Percentiles rank a stretch among this genome's conserved stretches.
Conservation (phyloP, 139 green algal species). For the Chara braunii region DNA sequence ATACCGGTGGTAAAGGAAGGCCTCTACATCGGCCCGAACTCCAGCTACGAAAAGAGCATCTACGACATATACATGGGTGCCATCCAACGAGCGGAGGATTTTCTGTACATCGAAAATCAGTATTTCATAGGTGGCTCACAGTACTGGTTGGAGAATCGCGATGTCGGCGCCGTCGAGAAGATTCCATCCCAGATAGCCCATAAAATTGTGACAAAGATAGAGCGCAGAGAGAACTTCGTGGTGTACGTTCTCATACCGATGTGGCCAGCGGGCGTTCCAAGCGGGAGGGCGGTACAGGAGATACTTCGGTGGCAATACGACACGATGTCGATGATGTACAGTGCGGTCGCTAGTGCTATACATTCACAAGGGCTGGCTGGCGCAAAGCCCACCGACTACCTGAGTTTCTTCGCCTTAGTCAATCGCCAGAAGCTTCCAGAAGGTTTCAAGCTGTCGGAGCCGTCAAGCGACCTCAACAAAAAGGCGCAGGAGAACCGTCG, state of each 20-base stretch:
- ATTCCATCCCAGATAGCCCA: constrained; percentile 51
- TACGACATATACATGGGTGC: constrained; percentile 49
- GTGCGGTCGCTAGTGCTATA: constrained; percentile 22
- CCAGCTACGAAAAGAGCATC: constrained; percentile 44
- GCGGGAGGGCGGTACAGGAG: constrained; percentile 42
- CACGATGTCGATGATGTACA: constrained; percentile 53
- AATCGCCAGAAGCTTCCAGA: too few species aligned
- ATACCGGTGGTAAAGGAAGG: too few species aligned
- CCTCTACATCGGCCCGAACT: too few species aligned
- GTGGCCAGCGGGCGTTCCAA: constrained; percentile 48
- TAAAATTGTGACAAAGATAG: constrained; percentile 57
- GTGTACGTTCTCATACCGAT: constrained; percentile 52
- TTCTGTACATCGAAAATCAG: constrained; percentile 66
- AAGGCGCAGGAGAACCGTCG: too few species aligned
- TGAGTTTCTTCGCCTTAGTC: constrained; percentile 59
- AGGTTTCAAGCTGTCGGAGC: too few species aligned
- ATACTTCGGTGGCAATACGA: constrained; percentile 56
- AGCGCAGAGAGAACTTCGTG: constrained; percentile 46
- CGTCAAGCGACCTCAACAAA: too few species aligned
- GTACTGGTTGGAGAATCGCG: constrained; percentile 38
- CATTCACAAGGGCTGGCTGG: not conserved
- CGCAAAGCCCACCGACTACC: constrained; percentile 51
- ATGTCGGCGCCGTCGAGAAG: too few species aligned
- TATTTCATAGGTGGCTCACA: constrained; percentile 59
- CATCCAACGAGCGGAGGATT: constrained; percentile 51